These are phyloP conservation scores for Fomitiporia mediterranea DNA, from an alignment of 1,284 basidiomycete genomes.

Conservation along the genomic window DNA sequence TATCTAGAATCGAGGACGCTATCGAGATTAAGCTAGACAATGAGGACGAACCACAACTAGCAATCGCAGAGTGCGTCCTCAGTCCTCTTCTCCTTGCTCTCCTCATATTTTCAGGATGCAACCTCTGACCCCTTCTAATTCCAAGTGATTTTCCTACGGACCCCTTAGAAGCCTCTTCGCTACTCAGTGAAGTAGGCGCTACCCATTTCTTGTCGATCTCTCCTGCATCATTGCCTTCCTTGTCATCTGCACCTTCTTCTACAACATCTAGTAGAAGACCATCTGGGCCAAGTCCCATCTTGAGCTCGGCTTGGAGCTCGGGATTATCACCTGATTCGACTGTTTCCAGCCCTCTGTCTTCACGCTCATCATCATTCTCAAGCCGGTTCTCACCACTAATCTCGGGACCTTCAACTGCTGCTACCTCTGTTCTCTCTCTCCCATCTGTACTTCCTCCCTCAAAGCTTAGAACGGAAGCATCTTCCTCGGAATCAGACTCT, in stretches of 20 bases:
- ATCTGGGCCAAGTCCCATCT: not conserved
- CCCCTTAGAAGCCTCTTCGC: constrained; percentile 11
- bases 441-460: constrained; percentile 2
- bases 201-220: constrained; percentile 26
- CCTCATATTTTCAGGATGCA: constrained; percentile 32
- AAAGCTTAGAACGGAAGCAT: constrained; percentile 6
- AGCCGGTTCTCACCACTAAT: constrained; percentile 1
- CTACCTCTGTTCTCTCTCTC: constrained; percentile 15
- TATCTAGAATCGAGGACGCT: constrained; percentile 47
- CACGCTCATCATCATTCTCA: constrained; percentile 20
- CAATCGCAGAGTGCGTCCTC: constrained; percentile 16
- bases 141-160: constrained; percentile 20
- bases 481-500: constrained; percentile 1
- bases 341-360: constrained; percentile 14
- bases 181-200: constrained; percentile 17
- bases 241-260: constrained; percentile 22
- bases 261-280: not conserved
- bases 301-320: not conserved
- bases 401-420: constrained; percentile 12
- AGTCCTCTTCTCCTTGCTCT: not conserved
- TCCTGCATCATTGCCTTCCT: constrained; percentile 37
- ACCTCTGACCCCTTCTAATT: constrained; percentile 46
- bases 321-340: constrained; percentile 3
- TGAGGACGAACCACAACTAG: not conserved
- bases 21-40: constrained; percentile 14